Base-by-base conservation (phyloP, 768 basidiomycete genomes). In the Agaricus blazei region DNA sequence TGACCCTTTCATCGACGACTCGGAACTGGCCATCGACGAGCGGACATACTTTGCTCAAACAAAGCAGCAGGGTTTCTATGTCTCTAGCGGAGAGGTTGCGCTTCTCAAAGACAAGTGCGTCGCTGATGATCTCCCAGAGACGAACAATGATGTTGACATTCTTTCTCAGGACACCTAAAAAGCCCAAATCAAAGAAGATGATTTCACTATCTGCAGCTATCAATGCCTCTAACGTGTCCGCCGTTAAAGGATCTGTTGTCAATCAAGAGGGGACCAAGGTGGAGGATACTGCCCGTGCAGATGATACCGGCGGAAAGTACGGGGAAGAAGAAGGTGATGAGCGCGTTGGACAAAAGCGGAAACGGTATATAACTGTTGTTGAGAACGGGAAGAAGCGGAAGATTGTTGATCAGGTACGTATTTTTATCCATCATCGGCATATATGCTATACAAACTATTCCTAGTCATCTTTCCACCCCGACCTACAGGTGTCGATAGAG, bases 1-100 rank as follows among this genome's bases (percentile, higher is more conserved):
- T 0, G 97, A 99, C 71, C 89, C 92, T 0, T 98, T 98, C 73
- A 97, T 99, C 65, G 97, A 99, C 76, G 97, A 99, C 71, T 92
- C 93, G 1, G 96, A 98, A 65, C 75, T 96, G 54, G 86, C 83
- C 26, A 73, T 95, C 45, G 95, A 98, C 72, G 85, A 95, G 65
- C 86, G 96, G 4, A 93, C 88, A 2, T 92, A 81, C 71, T 90
- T 94, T 63, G 92, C 89, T 4, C 86, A 92, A 68, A 96, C 95
- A 4, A 92, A 89, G 68, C 92, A 95, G 63, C 85, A 88, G 56
- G 93, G 92, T 1, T 97, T 95, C 75, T 96, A 94, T 64, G 94
- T 98, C 9, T 90, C 88, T 5, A 81, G 81, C 31, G 94, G 94
- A 2, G 87, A 91, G 63, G 88, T 98, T 12, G 92, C 92, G 3